Evolutionary conservation across 2,329 filamentous ascomycete species (phyloP).

Genomic region (Geosmithia putterillii): DNA sequence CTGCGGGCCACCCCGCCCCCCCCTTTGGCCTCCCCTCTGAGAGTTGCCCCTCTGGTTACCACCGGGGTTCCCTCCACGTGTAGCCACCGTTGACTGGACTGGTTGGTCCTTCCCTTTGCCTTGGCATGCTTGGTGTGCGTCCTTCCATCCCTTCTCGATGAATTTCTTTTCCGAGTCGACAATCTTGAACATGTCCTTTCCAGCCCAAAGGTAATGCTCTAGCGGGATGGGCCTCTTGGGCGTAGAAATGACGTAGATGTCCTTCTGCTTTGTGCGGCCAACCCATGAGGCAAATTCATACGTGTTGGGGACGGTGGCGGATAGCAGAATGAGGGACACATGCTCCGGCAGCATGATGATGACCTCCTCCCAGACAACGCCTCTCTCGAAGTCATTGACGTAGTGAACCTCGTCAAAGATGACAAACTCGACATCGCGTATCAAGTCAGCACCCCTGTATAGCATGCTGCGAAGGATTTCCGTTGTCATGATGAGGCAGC

Average conservation of each 20-base stretch:
- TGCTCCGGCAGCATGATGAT: conserved; percentile 99
- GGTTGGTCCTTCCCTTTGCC: conserved; percentile 65
- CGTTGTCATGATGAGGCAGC: conserved; percentile 98
- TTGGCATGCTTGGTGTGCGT: conserved; percentile 70
- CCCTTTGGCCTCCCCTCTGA: conserved; percentile 34
- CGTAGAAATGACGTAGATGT: conserved; percentile 98
- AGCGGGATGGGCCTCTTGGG: conserved; percentile 88
- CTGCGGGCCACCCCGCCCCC: conserved; percentile 29
- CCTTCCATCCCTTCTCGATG: conserved; percentile 87
- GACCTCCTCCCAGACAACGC: conserved; percentile 98
- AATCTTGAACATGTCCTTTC: conserved; percentile 86
- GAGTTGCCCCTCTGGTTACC: conserved; percentile 28
- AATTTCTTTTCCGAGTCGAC: conserved; percentile 89
- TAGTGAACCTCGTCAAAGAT: conserved; percentile 99
- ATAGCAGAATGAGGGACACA: conserved; percentile 87
- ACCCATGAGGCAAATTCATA: conserved; percentile 98
- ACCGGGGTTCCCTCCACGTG: conserved; percentile 23
- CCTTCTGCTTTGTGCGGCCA: conserved; percentile 92
- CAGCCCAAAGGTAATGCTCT: conserved; percentile 93
- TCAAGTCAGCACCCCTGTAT: conserved; percentile 88
- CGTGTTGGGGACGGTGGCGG: conserved; percentile 93
- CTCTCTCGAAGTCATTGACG: conserved; percentile 89
- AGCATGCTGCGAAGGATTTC: conserved; percentile 98
- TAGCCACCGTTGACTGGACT: conserved; percentile 18
- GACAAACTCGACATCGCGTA: conserved; percentile 94